Evolutionary conservation across 2,329 filamentous ascomycete species (phyloP).

Genomic region (Fusarium metavorans): DNA sequence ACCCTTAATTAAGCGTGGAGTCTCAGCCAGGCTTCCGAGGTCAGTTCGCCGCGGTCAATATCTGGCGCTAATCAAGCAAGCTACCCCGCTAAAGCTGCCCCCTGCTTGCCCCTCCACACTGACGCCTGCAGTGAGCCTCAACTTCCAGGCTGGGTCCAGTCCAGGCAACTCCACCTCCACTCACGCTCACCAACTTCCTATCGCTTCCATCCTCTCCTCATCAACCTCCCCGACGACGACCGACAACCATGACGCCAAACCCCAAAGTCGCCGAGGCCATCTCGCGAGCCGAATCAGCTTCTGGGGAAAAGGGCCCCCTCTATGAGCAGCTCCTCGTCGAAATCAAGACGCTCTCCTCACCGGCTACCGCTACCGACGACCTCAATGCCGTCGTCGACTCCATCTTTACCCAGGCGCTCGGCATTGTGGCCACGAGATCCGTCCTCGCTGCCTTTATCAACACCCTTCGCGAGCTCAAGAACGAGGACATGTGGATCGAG

Average conservation of each 20-base stretch:
- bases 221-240: conserved; percentile 1
- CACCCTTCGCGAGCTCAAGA: conserved; percentile 70
- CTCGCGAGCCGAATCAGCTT: conserved; percentile 51
- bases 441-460: conserved; percentile 76
- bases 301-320: conserved; percentile 57
- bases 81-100: conserved; percentile 43
- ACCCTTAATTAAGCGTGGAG: neutral
- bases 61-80: conserved; percentile 12
- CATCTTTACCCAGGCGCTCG: conserved; percentile 76
- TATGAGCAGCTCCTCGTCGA: conserved; percentile 61
- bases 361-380: conserved; percentile 61
- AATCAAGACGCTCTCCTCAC: conserved; percentile 56
- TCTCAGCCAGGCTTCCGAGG: neutral
- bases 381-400: conserved; percentile 76
- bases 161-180: conserved; percentile 15
- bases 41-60: neutral
- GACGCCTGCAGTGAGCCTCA: conserved; percentile 29
- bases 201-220: neutral
- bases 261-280: conserved; percentile 59
- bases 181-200: conserved; percentile 13
- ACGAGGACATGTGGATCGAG: conserved; percentile 76
- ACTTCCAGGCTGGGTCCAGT: conserved; percentile 24
- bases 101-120: conserved; percentile 40
- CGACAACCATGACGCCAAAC: conserved; percentile 52
- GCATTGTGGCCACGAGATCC: conserved; percentile 80